phyloP scores from a whole-genome alignment of 129 eudicot species.

The Kitagawia praeruptora region DNA sequence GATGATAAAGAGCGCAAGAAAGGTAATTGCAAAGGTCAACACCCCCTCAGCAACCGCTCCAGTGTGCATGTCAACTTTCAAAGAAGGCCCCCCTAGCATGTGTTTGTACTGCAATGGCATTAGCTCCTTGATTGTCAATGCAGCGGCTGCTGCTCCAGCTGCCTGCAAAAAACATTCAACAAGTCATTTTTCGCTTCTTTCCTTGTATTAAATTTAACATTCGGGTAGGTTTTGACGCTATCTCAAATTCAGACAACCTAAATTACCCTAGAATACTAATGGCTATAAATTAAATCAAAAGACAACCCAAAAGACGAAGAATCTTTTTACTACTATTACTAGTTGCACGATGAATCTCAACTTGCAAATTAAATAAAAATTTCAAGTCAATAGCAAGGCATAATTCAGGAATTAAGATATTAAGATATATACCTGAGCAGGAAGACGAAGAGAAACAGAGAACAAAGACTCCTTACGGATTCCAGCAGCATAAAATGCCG shows the following conservation, averaged over 20 bases:
- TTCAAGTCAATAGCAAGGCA: too few species aligned
- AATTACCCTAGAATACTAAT: not conserved
- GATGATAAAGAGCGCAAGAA: constrained; percentile 37
- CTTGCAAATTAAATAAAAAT: too few species aligned
- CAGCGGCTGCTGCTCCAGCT: constrained; percentile 81
- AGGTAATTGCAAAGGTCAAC: constrained; percentile 36
- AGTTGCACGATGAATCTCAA: not conserved
- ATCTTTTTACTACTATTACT: not conserved
- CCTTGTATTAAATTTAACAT: not conserved
- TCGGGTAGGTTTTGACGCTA: not conserved
- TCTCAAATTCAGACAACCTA: not conserved
- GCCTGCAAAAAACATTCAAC: constrained; percentile 33
- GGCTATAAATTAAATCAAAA: not conserved
- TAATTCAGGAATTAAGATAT: too few species aligned
- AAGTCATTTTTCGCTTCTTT: too few species aligned
- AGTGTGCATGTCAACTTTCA: constrained; percentile 54
- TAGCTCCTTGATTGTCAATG: constrained; percentile 47
- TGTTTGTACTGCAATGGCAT: constrained; percentile 73
- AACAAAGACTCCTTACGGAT: constrained; percentile 21
- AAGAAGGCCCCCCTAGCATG: constrained; percentile 66
- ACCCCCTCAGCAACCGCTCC: constrained; percentile 63
- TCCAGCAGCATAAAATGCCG: constrained; percentile 52
- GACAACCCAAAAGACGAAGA: not conserved
- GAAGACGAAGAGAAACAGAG: constrained; percentile 54
- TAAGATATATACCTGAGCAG: constrained; percentile 40